phyloP scores from a whole-genome alignment of 164 flowering plant species.

The Brasenia schreberi region DNA sequence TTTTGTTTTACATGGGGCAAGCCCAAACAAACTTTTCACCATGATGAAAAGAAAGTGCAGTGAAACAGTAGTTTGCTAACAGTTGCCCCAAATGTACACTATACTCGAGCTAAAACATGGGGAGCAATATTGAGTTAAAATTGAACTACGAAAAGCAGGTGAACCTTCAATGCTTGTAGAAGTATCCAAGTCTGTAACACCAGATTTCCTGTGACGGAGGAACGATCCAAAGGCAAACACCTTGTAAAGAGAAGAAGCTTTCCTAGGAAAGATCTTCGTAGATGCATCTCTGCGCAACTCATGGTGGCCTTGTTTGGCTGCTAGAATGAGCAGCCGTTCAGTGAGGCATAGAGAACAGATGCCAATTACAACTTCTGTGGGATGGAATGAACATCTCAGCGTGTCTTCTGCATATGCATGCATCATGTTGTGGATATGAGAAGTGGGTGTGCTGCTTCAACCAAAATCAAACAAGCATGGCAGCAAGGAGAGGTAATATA shows the following conservation, averaged over 20 bases:
- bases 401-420: constrained; percentile 17
- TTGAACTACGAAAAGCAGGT: background rate
- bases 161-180: constrained; percentile 61
- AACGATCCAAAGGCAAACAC: constrained; percentile 47
- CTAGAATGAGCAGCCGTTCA: constrained; percentile 67
- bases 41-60: no score
- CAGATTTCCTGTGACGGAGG: constrained; percentile 24
- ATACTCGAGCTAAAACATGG: background rate
- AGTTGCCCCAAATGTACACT: no score
- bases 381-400: constrained; percentile 50
- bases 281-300: background rate
- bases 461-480: no score
- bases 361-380: constrained; percentile 37
- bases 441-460: background rate
- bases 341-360: constrained; percentile 71
- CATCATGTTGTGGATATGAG: background rate
- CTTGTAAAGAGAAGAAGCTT: constrained; percentile 21
- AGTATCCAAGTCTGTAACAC: constrained; percentile 11
- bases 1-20: background rate
- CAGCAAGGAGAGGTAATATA: no score
- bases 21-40: background rate
- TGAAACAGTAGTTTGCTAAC: no score
- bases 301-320: constrained; percentile 35
- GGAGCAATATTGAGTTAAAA: background rate
- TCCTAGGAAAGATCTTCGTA: constrained; percentile 9